These are phyloP conservation scores for Xylaria curta DNA, from an alignment of 495 filamentous ascomycete genomes.

Conservation along the genomic window DNA sequence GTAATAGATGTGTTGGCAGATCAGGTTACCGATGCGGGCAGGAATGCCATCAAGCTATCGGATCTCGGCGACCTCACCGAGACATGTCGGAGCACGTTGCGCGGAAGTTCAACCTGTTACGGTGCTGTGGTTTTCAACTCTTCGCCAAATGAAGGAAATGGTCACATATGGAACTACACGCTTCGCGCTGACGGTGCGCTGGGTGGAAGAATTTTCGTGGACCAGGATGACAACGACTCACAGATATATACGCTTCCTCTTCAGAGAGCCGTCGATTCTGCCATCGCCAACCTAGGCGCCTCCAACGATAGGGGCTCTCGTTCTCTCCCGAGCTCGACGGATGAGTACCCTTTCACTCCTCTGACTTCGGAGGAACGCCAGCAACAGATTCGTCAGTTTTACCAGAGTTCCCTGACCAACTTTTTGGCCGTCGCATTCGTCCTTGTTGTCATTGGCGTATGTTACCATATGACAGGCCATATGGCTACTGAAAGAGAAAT, in stretches of 20 bases:
- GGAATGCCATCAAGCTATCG: constrained; percentile 60
- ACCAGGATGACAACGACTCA: constrained; percentile 65
- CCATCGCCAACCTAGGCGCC: constrained; percentile 63
- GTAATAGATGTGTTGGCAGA: constrained; percentile 68
- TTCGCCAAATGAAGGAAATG: constrained; percentile 70
- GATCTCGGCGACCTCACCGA: constrained; percentile 61
- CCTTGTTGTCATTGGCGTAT: constrained; percentile 69
- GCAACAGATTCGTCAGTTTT: constrained; percentile 65
- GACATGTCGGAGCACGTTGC: constrained; percentile 69
- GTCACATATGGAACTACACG: constrained; percentile 83
- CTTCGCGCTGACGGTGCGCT: constrained; percentile 73
- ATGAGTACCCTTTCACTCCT: constrained; percentile 77
- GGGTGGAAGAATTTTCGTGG: constrained; percentile 61
- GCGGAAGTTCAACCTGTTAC: constrained; percentile 75
- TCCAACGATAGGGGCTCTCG: constrained; percentile 21
- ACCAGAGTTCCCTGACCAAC: constrained; percentile 71
- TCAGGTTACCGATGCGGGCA: constrained; percentile 58
- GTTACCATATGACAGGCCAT: constrained; percentile 78
- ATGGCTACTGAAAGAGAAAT: constrained; percentile 78
- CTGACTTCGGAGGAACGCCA: constrained; percentile 67
- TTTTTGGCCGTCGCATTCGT: constrained; percentile 73
- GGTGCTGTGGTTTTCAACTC: constrained; percentile 76
- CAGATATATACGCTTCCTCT: constrained; percentile 79
- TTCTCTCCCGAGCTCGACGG: constrained; percentile 52
- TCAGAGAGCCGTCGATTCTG: constrained; percentile 75